Evolutionary conservation across 495 filamentous ascomycete species (phyloP), one percentile per base, ranked within the genome.

Genomic region (Talaromyces nanjingensis): DNA sequence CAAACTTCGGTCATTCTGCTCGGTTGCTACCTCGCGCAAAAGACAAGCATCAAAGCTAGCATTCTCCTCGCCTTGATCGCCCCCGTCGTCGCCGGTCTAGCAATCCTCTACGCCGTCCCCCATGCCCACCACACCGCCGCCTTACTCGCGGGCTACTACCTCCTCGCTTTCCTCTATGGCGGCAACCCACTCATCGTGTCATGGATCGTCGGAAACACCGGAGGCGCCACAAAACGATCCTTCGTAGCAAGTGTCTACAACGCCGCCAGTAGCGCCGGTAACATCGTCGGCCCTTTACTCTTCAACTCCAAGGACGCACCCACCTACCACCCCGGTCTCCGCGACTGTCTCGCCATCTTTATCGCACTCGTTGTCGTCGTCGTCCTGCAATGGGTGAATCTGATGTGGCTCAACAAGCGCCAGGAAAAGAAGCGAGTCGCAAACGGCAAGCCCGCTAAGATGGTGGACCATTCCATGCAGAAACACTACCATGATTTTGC

Each of bases 111-210:
- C 65, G 75, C 76, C 6, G 63, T 88, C 0, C 73, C 80, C 0
- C 78, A 80, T 4, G 76, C 65, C 20, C 65, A 71, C 16, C 64
- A 71, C 0, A 66, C 79, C 5, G 74, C 77, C 1, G 67, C 77
- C 0, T 64, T 86, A 27, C 77, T 88, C 22, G 79, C 74, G 0
- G 86, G 81, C 0, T 89, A 86, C 66, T 89, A 89, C 64, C 72
- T 88, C 1, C 79, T 87, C 1, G 79, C 84, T 0, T 86, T 87
- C 70, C 71, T 88, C 16, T 86, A 80, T 67, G 81, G 77, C 12
- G 79, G 79, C 1, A 82, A 82, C 60, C 80, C 79, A 18, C 65
- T 83, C 22, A 74, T 81, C 47, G 76, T 83, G 8, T 72, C 75
- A 0, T 83, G 80, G 80, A 80, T 83, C 58, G 75, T 81, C 16